Percentiles rank a stretch among this genome's conserved stretches.
These are phyloP conservation scores for Solanum aculeatissimum DNA, from an alignment of 305 asterid genomes.

Conservation along the genomic window DNA sequence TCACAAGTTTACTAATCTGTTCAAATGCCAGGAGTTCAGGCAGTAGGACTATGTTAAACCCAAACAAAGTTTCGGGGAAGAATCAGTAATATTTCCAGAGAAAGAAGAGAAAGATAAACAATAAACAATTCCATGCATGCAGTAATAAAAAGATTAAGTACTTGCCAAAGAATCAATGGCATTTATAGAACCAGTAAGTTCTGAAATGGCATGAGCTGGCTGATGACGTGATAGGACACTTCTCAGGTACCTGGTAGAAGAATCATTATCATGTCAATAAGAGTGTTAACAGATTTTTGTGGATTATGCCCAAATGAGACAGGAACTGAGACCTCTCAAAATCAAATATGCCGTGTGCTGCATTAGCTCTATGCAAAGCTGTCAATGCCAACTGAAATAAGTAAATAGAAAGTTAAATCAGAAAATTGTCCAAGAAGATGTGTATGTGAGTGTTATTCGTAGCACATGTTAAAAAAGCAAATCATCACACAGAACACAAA, in stretches of 20 bases:
- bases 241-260: slow-evolving; percentile 44
- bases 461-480: not conserved
- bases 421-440: not conserved
- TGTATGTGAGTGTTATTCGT: not conserved
- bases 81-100: not conserved
- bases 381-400: slow-evolving; percentile 72
- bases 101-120: not conserved
- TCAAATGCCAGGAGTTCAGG: not conserved
- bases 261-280: slow-evolving; percentile 7
- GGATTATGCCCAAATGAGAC: not conserved
- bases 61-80: not conserved
- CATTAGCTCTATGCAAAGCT: slow-evolving; percentile 57
- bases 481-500: not conserved
- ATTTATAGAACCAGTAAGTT: slow-evolving; percentile 27
- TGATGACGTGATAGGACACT: slow-evolving; percentile 54
- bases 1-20: slow-evolving; percentile 73
- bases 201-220: slow-evolving; percentile 40
- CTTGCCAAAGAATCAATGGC: slow-evolving; percentile 56
- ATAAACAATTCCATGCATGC: not conserved
- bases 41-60: not conserved
- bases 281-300: not conserved
- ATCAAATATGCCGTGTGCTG: slow-evolving; percentile 33
- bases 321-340: slow-evolving; percentile 51
- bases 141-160: not conserved
- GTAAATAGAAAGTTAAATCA: not conserved